Base-by-base conservation (phyloP, 2,329 filamentous ascomycete species). In the Fusarium sp. region DNA sequence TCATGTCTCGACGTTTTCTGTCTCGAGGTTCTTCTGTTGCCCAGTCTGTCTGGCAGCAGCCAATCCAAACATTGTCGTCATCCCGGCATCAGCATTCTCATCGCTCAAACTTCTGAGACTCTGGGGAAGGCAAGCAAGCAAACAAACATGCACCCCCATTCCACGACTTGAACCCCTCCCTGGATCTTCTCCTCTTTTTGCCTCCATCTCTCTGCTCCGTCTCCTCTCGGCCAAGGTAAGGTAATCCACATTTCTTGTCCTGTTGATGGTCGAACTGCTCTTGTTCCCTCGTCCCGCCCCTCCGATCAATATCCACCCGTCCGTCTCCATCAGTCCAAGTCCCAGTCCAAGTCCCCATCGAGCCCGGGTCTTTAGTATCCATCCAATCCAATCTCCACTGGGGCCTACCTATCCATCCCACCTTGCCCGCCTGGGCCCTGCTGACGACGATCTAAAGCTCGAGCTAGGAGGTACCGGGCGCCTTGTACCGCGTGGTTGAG, bases 251-350 rank as follows among this genome's bases (percentile, higher is more conserved):
- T 72, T 74, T 74, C 68, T 34, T 61, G 52, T 58, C 54, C 8
- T 57, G 34, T 38, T 58, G 54, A 58, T 38, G 34, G 52, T 13
- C 4, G 29, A 34, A 34, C 31, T 57, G n/a, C 24, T 54, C 45
- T 61, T 6, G 16, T 24, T 50, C 59, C 16, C 37, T 31, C 60
- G 34, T 54, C 60, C 45, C 24, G 60, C 67, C 61, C 63, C 42
- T 71, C 63, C 40, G 57, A 72, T 73, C 67, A 68, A 72, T 68
- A 56, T 64, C 61, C 70, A 71, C 67, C 67, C 67, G 71, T 66
- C 61, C 68, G 54, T 40, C 73, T 61, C 63, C 68, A 74, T 72
- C 61, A 18, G 34, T 22, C 52, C 40, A n/a, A 42, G 45, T 52
- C 45, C 45, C 20, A 10, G n/a, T 31, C 57, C 40, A 20, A 22